Percentiles rank a stretch among this genome's conserved stretches.
Conservation (phyloP, 2,329 filamentous ascomycete species). For the Microdochium nivale region DNA sequence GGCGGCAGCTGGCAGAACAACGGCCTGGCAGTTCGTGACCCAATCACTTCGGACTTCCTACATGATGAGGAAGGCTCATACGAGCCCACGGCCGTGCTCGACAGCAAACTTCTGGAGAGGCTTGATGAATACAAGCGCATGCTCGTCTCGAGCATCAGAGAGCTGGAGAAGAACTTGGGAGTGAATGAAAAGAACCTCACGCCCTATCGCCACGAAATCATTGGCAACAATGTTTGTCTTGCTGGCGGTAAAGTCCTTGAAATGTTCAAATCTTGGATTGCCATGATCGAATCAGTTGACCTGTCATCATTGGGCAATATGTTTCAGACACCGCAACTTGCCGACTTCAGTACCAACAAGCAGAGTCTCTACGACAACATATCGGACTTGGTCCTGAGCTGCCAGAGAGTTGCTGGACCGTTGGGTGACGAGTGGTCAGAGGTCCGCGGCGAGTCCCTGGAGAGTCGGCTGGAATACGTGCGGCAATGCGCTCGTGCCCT, state of each 20-base stretch:
- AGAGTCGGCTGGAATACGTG: slow-evolving; percentile 76
- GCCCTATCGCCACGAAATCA: slow-evolving; percentile 64
- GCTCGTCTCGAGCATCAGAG: slow-evolving; percentile 76
- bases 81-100: slow-evolving; percentile 68
- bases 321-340: slow-evolving; percentile 75
- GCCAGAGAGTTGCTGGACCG: slow-evolving; percentile 85
- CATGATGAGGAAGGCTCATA: slow-evolving; percentile 68
- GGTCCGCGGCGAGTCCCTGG: slow-evolving; percentile 79
- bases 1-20: slow-evolving; percentile 87
- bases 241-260: slow-evolving; percentile 76
- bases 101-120: slow-evolving; percentile 69
- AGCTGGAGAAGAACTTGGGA: slow-evolving; percentile 75
- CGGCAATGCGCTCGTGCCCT: slow-evolving; percentile 69
- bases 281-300: slow-evolving; percentile 86
- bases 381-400: slow-evolving; percentile 78
- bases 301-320: slow-evolving; percentile 69
- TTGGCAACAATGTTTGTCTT: slow-evolving; percentile 75
- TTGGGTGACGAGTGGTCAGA: slow-evolving; percentile 94
- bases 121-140: slow-evolving; percentile 80
- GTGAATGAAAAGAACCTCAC: slow-evolving; percentile 76
- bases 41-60: slow-evolving; percentile 72
- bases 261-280: slow-evolving; percentile 81
- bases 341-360: slow-evolving; percentile 84
- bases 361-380: slow-evolving; percentile 91
- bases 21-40: slow-evolving; percentile 55